Conservation (phyloP, 108 stramenopile species). For the Stephanodiscus minutulus region DNA sequence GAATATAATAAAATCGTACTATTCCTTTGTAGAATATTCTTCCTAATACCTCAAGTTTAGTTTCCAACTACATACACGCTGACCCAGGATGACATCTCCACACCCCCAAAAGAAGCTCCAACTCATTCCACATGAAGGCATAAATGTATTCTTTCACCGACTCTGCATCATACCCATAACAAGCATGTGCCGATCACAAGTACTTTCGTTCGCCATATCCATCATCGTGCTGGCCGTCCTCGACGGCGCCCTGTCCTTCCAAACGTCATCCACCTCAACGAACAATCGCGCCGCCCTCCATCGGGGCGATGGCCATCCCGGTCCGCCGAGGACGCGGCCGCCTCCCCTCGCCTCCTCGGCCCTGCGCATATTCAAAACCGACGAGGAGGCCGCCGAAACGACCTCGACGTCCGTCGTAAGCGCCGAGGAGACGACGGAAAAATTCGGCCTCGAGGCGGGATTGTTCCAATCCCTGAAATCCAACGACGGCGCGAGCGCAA, state of each 20-base stretch:
- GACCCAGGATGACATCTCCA: too few species aligned
- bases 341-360: conserved; percentile 7
- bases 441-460: conserved; percentile 91
- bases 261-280: conserved; percentile 3
- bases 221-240: conserved; percentile 25
- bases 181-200: conserved; percentile 34
- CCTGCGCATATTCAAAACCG: conserved; percentile 21
- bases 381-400: conserved; percentile 29
- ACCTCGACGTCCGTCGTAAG: not conserved
- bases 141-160: conserved; percentile 1
- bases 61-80: too few species aligned
- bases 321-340: not conserved
- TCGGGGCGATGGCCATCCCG: not conserved
- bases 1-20: too few species aligned
- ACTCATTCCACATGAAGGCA: too few species aligned
- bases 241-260: conserved; percentile 19
- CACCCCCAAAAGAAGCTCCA: too few species aligned
- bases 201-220: conserved; percentile 21
- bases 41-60: too few species aligned
- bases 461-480: conserved; percentile 72
- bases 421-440: conserved; percentile 75
- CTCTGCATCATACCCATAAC: not conserved
- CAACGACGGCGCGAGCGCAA: conserved; percentile 72
- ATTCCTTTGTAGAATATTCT: too few species aligned
- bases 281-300: not conserved